Base-by-base conservation (phyloP, 495 filamentous ascomycete species). In the Hypoxylon fragiforme region DNA sequence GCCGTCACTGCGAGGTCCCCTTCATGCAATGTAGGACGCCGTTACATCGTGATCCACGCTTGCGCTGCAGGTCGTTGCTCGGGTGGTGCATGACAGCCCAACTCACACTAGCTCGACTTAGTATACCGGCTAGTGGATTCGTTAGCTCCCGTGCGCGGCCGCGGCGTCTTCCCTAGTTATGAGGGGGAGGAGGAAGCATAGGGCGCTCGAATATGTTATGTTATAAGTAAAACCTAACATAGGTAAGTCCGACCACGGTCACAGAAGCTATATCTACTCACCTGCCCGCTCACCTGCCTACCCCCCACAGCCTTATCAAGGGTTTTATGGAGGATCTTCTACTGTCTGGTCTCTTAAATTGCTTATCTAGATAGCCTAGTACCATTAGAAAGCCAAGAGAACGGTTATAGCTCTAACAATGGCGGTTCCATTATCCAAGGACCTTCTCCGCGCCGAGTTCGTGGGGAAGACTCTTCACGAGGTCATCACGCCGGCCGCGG, bases 401-500 rank as follows among this genome's bases (percentile, higher is more conserved):
- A 34, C 31, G 34, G n/a, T 35, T 13, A 35, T 35, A 35, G n/a
- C 24, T 28, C 9, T 28, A 37, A 58, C 26, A 18, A 63, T 63
- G 58, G 52, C 62, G 28, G 56, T 44, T 18, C 55, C 51, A 42
- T 34, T 54, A 6, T 65, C 66, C 22, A 80, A 77, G 44, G 73
- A 77, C 24, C 56, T 70, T 19, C 70, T 82, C 30, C 61, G 54
- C 48, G 62, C 70, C 37, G 50, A 58, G 32, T 91, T 82, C 66
- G 73, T 89, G 35, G 86, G 87, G 43, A 83, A 84, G 57, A 73
- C 73, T 5, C 70, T 95, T 13, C 54, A 67, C 30, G 74, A 85
- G 22, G 75, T 91, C 3, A 77, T 81, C 12, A 84, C 83, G 2
- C 91, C 91, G 5, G 77, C 84, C 2, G 83, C 78, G 9, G 72